phyloP scores from a whole-genome alignment of 192 early-diverging fungal genomes.

The Rhizophagus clarus region DNA sequence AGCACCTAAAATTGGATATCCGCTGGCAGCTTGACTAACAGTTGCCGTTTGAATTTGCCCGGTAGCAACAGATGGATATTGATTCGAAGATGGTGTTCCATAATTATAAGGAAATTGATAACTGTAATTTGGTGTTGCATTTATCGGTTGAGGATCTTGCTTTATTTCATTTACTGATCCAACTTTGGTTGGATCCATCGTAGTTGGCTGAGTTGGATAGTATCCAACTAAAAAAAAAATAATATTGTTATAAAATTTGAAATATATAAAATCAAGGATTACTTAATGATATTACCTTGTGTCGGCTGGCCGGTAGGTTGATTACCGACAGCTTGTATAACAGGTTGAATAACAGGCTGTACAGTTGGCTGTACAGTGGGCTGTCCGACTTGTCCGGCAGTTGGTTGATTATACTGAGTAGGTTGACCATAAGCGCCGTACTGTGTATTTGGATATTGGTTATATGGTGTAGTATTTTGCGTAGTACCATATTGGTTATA shows the following conservation, averaged over 20 bases:
- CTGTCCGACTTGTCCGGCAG: constrained; percentile 2
- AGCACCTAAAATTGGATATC: background rate
- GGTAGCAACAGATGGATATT: background rate
- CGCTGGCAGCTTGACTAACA: background rate
- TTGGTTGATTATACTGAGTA: constrained; percentile 19
- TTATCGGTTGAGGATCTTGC: background rate
- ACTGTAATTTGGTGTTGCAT: background rate
- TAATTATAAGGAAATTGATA: constrained; percentile 29
- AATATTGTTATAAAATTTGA: background rate
- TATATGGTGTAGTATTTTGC: constrained; percentile 5
- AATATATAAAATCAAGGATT: background rate
- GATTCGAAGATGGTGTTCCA: background rate
- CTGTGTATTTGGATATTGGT: constrained; percentile 24
- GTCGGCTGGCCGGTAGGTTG: background rate
- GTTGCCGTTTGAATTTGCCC: background rate
- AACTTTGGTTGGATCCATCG: constrained; percentile 19
- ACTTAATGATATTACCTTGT: background rate
- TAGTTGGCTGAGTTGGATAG: constrained; percentile 16
- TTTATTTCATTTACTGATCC: constrained; percentile 16
- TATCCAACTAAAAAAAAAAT: constrained; percentile 14
- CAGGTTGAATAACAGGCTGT: background rate
- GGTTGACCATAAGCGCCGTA: constrained; percentile 23
- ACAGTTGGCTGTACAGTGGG: background rate
- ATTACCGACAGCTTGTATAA: background rate
- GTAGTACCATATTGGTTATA: constrained; percentile 18